Percentiles rank a stretch among this genome's conserved stretches.
Evolutionary conservation across 768 basidiomycete genomes (phyloP).

Genomic region (Trametes cinnabarina): DNA sequence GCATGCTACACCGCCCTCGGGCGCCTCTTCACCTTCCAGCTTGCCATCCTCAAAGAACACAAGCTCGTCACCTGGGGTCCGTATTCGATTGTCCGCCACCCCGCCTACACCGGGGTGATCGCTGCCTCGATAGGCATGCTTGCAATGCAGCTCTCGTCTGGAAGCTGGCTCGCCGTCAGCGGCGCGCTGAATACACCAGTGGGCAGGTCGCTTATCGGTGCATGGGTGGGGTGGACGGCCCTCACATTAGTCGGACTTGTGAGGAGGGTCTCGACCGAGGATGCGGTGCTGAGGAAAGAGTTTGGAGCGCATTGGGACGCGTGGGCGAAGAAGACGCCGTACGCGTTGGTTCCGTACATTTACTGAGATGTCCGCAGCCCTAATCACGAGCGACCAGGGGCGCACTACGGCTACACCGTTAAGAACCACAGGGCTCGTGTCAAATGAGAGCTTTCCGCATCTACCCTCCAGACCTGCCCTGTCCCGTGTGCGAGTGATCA

Average conservation of each 20-base stretch:
- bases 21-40: slow-evolving; percentile 20
- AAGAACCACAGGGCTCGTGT: no score
- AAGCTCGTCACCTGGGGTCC: slow-evolving; percentile 23
- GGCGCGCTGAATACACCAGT: neutral
- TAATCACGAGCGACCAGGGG: no score
- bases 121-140: neutral
- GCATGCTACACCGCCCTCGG: slow-evolving; percentile 18
- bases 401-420: no score
- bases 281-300: no score
- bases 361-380: no score
- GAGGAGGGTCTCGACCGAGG: no score
- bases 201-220: neutral
- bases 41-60: slow-evolving; percentile 1
- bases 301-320: neutral
- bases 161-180: slow-evolving; percentile 5
- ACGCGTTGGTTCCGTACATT: slow-evolving; percentile 1
- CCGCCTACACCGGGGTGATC: slow-evolving; percentile 17
- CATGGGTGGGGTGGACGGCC: neutral
- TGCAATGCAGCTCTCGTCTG: slow-evolving; percentile 4
- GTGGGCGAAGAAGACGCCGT: neutral
- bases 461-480: no score
- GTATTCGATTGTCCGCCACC: slow-evolving; percentile 27
- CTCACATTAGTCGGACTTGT: neutral
- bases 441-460: no score
- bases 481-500: no score